Percentiles rank a stretch among this genome's conserved stretches.
Conservation (phyloP, 371 early-diverging fungal genomes). For the Basidiobolus meristosporus region DNA sequence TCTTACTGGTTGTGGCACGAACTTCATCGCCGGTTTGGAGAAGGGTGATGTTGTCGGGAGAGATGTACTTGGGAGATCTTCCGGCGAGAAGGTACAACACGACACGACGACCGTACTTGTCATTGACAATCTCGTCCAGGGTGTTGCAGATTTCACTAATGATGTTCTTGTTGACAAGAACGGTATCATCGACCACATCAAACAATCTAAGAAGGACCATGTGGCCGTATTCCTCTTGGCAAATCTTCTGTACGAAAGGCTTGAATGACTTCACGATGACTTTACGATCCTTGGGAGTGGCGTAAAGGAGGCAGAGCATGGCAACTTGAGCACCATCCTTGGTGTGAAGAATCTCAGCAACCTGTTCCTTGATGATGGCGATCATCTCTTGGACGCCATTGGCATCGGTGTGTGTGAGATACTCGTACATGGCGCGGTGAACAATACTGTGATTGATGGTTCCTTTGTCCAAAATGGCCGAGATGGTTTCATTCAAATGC, state of each 20-base stretch:
- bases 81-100: slow-evolving; percentile 52
- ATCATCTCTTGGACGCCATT: slow-evolving; percentile 44
- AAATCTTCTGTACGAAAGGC: slow-evolving; percentile 59
- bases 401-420: slow-evolving; percentile 37
- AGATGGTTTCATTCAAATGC: slow-evolving; percentile 45
- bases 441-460: slow-evolving; percentile 67
- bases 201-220: slow-evolving; percentile 63
- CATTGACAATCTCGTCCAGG: slow-evolving; percentile 29
- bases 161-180: slow-evolving; percentile 58
- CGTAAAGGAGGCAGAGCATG: slow-evolving; percentile 58
- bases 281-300: slow-evolving; percentile 76
- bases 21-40: slow-evolving; percentile 38
- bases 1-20: slow-evolving; percentile 42
- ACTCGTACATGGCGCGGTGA: slow-evolving; percentile 75
- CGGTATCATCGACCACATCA: slow-evolving; percentile 88
- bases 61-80: slow-evolving; percentile 45
- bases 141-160: slow-evolving; percentile 36
- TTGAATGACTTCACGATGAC: slow-evolving; percentile 72
- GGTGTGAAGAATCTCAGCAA: slow-evolving; percentile 78
- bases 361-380: slow-evolving; percentile 60
- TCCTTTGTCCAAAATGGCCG: slow-evolving; percentile 64
- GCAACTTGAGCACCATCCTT: slow-evolving; percentile 74
- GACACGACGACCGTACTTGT: slow-evolving; percentile 57
- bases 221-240: slow-evolving; percentile 79
- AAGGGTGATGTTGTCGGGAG: slow-evolving; percentile 34